A percentile compares a stretch with the other conserved stretches of the same genome.
Conservation (phyloP, 2,329 filamentous ascomycete genomes). For the Pseudovirgaria hyperparasitica region DNA sequence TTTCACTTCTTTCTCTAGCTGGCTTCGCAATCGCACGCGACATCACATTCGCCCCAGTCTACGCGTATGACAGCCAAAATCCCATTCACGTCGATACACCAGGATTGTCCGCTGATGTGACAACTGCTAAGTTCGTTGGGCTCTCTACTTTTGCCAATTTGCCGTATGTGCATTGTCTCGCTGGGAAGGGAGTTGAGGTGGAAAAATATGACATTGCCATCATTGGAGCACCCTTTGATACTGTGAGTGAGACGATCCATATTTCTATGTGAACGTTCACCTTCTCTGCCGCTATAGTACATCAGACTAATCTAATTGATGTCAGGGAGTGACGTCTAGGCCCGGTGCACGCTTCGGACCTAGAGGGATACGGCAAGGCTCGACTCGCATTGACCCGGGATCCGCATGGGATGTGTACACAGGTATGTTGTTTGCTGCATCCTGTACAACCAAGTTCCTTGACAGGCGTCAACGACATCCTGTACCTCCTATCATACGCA, state of each 20-base stretch:
- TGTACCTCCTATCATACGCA: too few species aligned
- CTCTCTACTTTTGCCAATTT: constrained; percentile 35
- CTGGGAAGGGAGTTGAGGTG: constrained; percentile 19
- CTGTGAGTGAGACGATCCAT: constrained; percentile 22
- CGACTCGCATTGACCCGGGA: constrained; percentile 31
- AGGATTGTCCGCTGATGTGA: constrained; percentile 13
- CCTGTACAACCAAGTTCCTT: too few species aligned
- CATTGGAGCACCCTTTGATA: constrained; percentile 37
- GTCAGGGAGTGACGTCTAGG: constrained; percentile 35
- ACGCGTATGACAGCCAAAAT: constrained; percentile 23
- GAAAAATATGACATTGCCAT: constrained; percentile 37
- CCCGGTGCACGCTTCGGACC: constrained; percentile 42
- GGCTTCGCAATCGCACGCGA: too few species aligned
- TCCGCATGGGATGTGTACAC: constrained; percentile 36
- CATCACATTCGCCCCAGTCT: constrained; percentile 31
- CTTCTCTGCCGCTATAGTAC: background rate
- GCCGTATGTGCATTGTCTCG: constrained; percentile 35
- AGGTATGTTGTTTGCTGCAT: constrained; percentile 23
- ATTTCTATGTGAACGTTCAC: constrained; percentile 1
- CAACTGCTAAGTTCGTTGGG: constrained; percentile 25
- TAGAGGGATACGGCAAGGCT: constrained; percentile 37
- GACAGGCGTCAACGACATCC: too few species aligned
- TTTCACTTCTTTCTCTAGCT: too few species aligned
- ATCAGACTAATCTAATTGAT: background rate
- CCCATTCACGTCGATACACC: constrained; percentile 10